phyloP scores from a whole-genome alignment of 2,329 filamentous ascomycete species.

The Diaporthe sp. region DNA sequence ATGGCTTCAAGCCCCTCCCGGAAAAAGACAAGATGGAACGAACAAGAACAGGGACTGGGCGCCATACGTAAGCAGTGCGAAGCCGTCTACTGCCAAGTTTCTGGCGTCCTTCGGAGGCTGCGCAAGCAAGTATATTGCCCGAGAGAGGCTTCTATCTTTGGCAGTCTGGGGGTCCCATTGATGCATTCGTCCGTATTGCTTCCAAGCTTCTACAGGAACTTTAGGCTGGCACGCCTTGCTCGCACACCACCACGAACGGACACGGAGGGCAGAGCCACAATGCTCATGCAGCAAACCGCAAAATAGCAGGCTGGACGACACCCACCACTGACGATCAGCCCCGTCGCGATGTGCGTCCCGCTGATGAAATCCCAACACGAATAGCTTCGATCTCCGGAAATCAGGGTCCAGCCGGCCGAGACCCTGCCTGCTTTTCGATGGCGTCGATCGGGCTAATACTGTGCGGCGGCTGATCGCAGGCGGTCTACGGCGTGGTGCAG shows the following conservation, averaged over 20 bases:
- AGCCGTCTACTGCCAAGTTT: conserved; percentile 10
- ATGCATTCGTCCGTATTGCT: neutral
- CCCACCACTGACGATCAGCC: too few relatives aligned
- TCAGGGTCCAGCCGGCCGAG: neutral
- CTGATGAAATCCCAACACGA: neutral
- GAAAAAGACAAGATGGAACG: neutral
- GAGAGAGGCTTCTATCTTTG: conserved; percentile 7
- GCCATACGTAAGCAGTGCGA: conserved; percentile 1
- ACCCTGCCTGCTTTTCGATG: conserved; percentile 2
- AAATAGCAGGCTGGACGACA: too few relatives aligned
- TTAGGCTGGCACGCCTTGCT: neutral
- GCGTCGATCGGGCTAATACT: neutral
- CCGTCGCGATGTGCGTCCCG: neutral
- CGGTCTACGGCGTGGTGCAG: neutral
- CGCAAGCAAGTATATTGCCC: neutral
- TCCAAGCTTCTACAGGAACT: neutral
- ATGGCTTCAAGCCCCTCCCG: conserved; percentile 17
- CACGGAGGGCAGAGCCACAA: neutral
- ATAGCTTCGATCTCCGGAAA: neutral
- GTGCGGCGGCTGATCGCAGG: neutral
- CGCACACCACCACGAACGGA: neutral
- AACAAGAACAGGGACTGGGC: neutral
- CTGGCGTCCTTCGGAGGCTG: neutral
- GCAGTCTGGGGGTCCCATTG: neutral
- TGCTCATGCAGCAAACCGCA: neutral